Evolutionary conservation across 2,329 filamentous ascomycete species (phyloP).

Genomic region (Aspergillus texensis): DNA sequence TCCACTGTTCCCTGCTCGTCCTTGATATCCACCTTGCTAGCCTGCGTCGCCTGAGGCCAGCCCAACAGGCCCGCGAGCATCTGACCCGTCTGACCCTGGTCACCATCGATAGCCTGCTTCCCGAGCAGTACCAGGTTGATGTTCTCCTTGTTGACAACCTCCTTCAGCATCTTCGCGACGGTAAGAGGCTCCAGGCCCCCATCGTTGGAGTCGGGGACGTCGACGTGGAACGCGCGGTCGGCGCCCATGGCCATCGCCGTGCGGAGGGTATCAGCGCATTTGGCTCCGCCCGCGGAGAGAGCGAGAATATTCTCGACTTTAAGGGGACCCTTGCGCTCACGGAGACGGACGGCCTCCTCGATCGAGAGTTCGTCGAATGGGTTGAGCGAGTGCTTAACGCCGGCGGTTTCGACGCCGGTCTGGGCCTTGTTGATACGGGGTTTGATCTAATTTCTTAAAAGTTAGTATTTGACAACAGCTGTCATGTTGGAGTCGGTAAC

Average conservation of each 20-base stretch:
- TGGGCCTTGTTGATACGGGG: conserved; percentile 70
- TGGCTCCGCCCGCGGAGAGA: conserved; percentile 83
- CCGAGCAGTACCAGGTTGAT: conserved; percentile 91
- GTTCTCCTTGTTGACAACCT: conserved; percentile 79
- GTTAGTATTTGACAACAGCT: neutral
- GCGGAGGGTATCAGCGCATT: conserved; percentile 83
- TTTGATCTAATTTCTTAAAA: conserved; percentile 57
- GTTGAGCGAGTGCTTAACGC: conserved; percentile 98
- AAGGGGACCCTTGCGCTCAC: conserved; percentile 75
- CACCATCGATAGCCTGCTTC: conserved; percentile 98
- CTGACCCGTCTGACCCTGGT: conserved; percentile 92
- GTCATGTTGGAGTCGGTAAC: neutral
- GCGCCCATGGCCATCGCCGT: conserved; percentile 99
- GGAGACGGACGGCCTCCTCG: conserved; percentile 92
- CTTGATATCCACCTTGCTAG: conserved; percentile 76
- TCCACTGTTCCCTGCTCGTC: conserved; percentile 69
- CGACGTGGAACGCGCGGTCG: conserved; percentile 86
- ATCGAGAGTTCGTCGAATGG: conserved; percentile 98
- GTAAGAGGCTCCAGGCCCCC: conserved; percentile 74
- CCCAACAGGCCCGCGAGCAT: conserved; percentile 92
- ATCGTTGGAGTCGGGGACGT: conserved; percentile 72
- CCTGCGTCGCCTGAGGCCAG: conserved; percentile 95
- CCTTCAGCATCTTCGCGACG: conserved; percentile 87
- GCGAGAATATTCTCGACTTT: conserved; percentile 91
- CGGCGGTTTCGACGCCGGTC: conserved; percentile 87